These are phyloP conservation scores for Nakazawaea anatomiae DNA, from an alignment of 805 yeast genomes.

Conservation along the genomic window DNA sequence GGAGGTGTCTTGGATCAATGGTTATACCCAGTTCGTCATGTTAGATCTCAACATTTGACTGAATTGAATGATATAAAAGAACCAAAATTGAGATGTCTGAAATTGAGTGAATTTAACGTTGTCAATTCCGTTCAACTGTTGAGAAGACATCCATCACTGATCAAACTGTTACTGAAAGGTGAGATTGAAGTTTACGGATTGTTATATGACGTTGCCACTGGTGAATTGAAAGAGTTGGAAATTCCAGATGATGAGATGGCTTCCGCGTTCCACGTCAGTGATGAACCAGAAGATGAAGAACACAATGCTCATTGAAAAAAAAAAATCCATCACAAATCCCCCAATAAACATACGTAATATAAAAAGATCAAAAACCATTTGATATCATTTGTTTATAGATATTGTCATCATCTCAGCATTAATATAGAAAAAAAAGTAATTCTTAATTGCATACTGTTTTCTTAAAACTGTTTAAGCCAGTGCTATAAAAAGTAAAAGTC, in stretches of 20 bases:
- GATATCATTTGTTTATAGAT: background rate
- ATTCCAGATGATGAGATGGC: conserved; percentile 17
- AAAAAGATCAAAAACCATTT: too few species aligned
- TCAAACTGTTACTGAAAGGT: conserved; percentile 54
- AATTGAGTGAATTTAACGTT: conserved; percentile 72
- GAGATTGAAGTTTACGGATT: conserved; percentile 77
- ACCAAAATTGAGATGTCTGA: conserved; percentile 48
- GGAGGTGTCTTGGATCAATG: conserved; percentile 71
- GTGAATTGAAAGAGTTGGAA: conserved; percentile 40
- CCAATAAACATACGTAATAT: too few species aligned
- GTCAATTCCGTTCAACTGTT: conserved; percentile 65
- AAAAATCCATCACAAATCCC: too few species aligned
- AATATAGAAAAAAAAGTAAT: too few species aligned
- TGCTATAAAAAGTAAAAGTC: too few species aligned
- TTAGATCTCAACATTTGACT: conserved; percentile 53
- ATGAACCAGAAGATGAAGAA: conserved; percentile 13
- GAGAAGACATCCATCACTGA: conserved; percentile 59
- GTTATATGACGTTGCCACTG: conserved; percentile 78
- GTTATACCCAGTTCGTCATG: conserved; percentile 63
- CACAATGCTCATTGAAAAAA: background rate
- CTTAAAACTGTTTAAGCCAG: too few species aligned
- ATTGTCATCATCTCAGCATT: too few species aligned
- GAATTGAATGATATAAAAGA: conserved; percentile 44
- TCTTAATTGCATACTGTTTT: too few species aligned
- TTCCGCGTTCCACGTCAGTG: conserved; percentile 13